These are phyloP conservation scores for Penicillium samsonianum DNA, from an alignment of 495 filamentous ascomycete species.

Conservation along the genomic window DNA sequence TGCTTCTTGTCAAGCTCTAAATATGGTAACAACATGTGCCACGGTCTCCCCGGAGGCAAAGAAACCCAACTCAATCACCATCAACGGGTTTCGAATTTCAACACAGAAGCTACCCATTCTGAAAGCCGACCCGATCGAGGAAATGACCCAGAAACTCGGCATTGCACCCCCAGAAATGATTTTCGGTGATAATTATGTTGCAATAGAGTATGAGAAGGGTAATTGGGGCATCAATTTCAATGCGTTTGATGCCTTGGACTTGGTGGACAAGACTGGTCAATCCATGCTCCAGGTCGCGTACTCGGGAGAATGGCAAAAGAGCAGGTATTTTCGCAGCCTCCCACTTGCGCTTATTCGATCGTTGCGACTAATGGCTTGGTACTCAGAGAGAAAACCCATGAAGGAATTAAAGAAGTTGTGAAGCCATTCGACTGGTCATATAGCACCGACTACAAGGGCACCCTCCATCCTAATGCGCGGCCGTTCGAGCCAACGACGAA, in stretches of 20 bases:
- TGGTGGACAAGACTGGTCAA: conserved; percentile 89
- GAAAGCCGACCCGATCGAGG: conserved; percentile 86
- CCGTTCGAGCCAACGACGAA: conserved; percentile 53
- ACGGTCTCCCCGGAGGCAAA: conserved; percentile 32
- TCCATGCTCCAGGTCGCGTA: conserved; percentile 92
- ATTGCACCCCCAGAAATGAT: conserved; percentile 98
- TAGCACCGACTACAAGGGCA: conserved; percentile 80
- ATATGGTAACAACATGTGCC: conserved; percentile 15
- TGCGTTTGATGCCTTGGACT: conserved; percentile 81
- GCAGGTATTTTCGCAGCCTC: conserved; percentile 50
- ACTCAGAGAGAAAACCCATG: conserved; percentile 73
- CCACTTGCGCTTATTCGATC: neutral
- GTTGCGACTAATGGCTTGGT: neutral
- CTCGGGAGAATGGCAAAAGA: conserved; percentile 84
- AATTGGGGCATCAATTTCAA: conserved; percentile 80
- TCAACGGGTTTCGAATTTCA: conserved; percentile 68
- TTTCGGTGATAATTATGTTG: conserved; percentile 88
- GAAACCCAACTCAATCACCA: conserved; percentile 42
- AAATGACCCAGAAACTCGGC: conserved; percentile 71
- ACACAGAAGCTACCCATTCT: conserved; percentile 89
- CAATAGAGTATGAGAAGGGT: conserved; percentile 64
- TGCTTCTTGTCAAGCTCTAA: neutral
- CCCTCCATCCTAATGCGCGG: conserved; percentile 38
- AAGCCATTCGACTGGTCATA: conserved; percentile 99
- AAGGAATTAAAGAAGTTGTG: conserved; percentile 89